Base-by-base conservation (phyloP, 2,329 filamentous ascomycete species). In the Camillea tinctor region DNA sequence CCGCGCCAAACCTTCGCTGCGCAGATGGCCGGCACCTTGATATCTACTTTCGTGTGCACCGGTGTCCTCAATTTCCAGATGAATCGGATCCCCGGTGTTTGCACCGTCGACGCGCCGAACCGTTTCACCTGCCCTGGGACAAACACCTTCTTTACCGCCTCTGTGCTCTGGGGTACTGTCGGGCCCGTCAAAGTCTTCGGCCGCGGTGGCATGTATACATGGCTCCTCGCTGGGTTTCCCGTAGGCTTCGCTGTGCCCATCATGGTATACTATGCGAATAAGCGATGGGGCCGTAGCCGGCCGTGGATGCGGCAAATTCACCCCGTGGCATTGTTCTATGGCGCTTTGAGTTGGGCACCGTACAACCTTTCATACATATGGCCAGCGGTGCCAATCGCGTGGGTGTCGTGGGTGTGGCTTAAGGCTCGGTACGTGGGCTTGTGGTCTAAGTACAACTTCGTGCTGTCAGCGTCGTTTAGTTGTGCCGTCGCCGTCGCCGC, bases 1-100 rank as follows among this genome's bases (percentile, higher is more conserved):
- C 85, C 85, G 0, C 80, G 82, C 11, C 80, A 85, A 26, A 83
- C 84, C 3, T 88, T 88, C 65, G 73, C 77, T 21, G 84, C 84
- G 1, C 85, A 88, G 71, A 83, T 87, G 68, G 74, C 82, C 9
- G 83, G 84, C 36, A 87, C 83, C 2, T 74, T 86, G 20, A 72
- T 84, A 20, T 81, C 80, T 53, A 83, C 79, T 1, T 74, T 84
- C 52, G 77, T 84, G 50, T 81, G 79, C 62, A 78, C 80, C 3
- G 80, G 77, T 15, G 78, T 84, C 1, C 68, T 75, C 60, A 74
- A 76, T 63, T 76, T 73, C 65, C 70, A 69, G 52, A 64, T 71
- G 57, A 77, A 75, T 50, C 70, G 77, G 61, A 84, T 85, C 52
- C 68, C 75, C 0, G 73, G 73, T n/a, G 77, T 85, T 7, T 84